phyloP scores from a whole-genome alignment of 1,284 basidiomycete species.

The Cystobasidiaceae sp. region DNA sequence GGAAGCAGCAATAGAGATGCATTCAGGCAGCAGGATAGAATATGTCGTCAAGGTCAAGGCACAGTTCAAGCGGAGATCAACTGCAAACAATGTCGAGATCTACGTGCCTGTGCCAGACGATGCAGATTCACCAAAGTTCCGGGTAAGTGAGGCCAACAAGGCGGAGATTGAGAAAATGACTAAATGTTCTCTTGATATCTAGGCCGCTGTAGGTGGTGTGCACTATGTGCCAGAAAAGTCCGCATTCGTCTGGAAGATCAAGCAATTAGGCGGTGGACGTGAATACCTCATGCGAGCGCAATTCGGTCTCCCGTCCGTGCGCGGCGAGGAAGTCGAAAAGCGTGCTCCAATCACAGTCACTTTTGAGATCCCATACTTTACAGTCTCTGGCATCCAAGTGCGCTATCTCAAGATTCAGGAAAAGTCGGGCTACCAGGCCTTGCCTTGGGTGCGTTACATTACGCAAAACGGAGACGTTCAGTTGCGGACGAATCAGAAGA shows the following conservation, averaged over 20 bases:
- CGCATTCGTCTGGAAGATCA: constrained; percentile 97
- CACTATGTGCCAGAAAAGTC: constrained; percentile 94
- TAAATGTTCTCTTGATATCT: constrained; percentile 5
- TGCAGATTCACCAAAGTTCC: constrained; percentile 94
- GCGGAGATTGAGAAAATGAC: neutral
- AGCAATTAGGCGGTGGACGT: constrained; percentile 83
- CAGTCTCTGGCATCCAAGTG: constrained; percentile 83
- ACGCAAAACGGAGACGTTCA: constrained; percentile 49
- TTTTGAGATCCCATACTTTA: constrained; percentile 77
- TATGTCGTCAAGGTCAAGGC: constrained; percentile 98
- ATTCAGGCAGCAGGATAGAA: constrained; percentile 88
- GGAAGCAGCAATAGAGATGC: constrained; percentile 91
- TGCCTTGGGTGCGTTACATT: constrained; percentile 85
- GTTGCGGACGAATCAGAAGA: constrained; percentile 24
- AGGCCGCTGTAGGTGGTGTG: constrained; percentile 85
- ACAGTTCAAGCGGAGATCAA: constrained; percentile 93
- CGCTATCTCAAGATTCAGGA: constrained; percentile 96
- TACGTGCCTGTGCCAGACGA: constrained; percentile 98
- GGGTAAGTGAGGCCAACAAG: constrained; percentile 54
- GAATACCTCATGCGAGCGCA: constrained; percentile 96
- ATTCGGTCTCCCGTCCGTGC: constrained; percentile 85
- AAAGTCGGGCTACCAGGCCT: constrained; percentile 91
- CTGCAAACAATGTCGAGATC: constrained; percentile 97
- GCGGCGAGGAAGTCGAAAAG: constrained; percentile 77
- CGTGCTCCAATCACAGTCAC: constrained; percentile 92